Evolutionary conservation across 23 red algal species (phyloP).

Genomic region (Cyanidium caldarium): DNA sequence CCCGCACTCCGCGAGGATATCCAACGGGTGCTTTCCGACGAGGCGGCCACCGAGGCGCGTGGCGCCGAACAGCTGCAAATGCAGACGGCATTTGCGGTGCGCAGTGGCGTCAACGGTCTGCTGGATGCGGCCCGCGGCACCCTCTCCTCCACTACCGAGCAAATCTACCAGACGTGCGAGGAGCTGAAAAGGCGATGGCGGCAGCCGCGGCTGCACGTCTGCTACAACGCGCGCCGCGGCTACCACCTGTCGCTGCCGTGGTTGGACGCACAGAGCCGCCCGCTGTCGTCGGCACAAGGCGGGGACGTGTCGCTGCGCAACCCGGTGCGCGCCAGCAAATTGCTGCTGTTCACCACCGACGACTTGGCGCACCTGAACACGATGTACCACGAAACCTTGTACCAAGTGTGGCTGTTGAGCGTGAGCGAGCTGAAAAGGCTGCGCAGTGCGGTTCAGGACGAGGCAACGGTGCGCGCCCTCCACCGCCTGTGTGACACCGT

Average conservation of each 20-base stretch:
- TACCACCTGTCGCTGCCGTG: conserved; percentile 42
- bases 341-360: conserved; percentile 47
- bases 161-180: conserved; percentile 27
- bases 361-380: conserved; percentile 51
- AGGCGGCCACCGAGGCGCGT: conserved; percentile 11
- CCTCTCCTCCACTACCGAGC: conserved; percentile 45
- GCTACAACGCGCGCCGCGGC: conserved; percentile 19
- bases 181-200: conserved; percentile 13
- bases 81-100: conserved; percentile 55
- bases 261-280: neutral
- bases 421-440: conserved; percentile 40
- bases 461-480: conserved; percentile 22
- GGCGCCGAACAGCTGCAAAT: conserved; percentile 36
- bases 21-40: conserved; percentile 20
- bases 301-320: conserved; percentile 24
- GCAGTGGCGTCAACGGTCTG: conserved; percentile 39
- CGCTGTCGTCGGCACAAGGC: neutral
- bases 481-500: conserved; percentile 79
- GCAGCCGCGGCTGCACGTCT: conserved; percentile 24
- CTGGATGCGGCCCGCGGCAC: conserved; percentile 61
- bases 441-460: conserved; percentile 18
- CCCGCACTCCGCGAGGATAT: conserved; percentile 27
- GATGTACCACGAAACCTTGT: conserved; percentile 32
- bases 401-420: conserved; percentile 52
- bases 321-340: conserved; percentile 24